These are phyloP conservation scores for Thraustochytrium sp. DNA, from an alignment of 352 stramenopile genomes.

Conservation along the genomic window DNA sequence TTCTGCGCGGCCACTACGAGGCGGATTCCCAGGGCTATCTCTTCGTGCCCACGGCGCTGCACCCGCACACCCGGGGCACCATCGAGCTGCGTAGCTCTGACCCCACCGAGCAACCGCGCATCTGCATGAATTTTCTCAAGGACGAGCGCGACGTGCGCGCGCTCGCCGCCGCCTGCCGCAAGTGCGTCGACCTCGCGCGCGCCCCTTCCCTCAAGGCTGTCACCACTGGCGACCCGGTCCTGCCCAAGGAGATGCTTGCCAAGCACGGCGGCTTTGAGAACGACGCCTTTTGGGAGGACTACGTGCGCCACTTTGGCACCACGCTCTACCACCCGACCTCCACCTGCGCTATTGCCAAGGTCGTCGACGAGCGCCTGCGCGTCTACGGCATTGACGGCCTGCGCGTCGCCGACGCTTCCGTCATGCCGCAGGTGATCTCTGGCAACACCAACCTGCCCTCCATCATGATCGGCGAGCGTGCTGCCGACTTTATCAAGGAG, in stretches of 20 bases:
- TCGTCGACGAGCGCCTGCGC: slow-evolving; percentile 74
- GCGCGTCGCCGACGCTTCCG: slow-evolving; percentile 79
- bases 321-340: slow-evolving; percentile 57
- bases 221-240: background rate
- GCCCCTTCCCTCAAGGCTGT: slow-evolving; percentile 46
- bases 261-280: slow-evolving; percentile 41
- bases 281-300: slow-evolving; percentile 58
- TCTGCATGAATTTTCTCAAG: slow-evolving; percentile 53
- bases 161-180: slow-evolving; percentile 44
- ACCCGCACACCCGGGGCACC: slow-evolving; percentile 50
- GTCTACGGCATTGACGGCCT: slow-evolving; percentile 78
- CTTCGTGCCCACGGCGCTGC: background rate
- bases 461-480: slow-evolving; percentile 87
- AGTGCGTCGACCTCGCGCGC: slow-evolving; percentile 48
- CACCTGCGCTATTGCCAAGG: slow-evolving; percentile 61
- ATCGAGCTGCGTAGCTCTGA: slow-evolving; percentile 54
- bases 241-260: background rate
- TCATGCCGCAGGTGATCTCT: slow-evolving; percentile 87
- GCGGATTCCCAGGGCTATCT: slow-evolving; percentile 37
- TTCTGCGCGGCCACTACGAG: slow-evolving; percentile 16
- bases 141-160: slow-evolving; percentile 49
- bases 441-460: slow-evolving; percentile 87
- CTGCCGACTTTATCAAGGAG: slow-evolving; percentile 75
- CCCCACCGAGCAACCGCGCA: slow-evolving; percentile 54
- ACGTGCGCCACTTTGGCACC: slow-evolving; percentile 53